Evolutionary conservation across 1,284 basidiomycete species (phyloP).

Genomic region (Cryptococcus sp.): DNA sequence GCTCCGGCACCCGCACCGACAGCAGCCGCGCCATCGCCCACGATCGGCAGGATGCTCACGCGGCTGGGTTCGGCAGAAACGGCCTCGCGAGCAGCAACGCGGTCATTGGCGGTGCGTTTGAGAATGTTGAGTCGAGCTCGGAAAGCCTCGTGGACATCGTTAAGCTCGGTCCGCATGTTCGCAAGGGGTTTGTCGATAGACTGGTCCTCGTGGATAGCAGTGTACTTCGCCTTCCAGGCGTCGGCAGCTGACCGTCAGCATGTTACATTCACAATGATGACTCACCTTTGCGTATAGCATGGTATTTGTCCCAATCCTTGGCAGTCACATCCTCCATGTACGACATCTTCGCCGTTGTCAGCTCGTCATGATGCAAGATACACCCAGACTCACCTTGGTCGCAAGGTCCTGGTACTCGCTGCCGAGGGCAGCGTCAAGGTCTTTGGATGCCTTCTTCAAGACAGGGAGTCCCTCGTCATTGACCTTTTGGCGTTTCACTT

Average conservation of each 20-base stretch:
- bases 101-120: conserved; percentile 34
- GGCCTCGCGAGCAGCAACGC: conserved; percentile 40
- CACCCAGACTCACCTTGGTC: conserved; percentile 28
- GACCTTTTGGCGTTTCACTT: conserved; percentile 19
- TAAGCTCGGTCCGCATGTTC: conserved; percentile 35
- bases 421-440: conserved; percentile 33
- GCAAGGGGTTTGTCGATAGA: conserved; percentile 24
- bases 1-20: conserved; percentile 15
- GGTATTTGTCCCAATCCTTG: conserved; percentile 45
- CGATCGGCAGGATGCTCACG: conserved; percentile 38
- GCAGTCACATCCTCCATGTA: conserved; percentile 27
- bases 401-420: conserved; percentile 37
- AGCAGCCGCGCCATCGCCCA: conserved; percentile 25
- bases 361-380: not conserved
- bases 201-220: conserved; percentile 28
- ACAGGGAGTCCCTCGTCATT: conserved; percentile 28
- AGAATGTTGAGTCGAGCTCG: conserved; percentile 29
- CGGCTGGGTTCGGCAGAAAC: conserved; percentile 23
- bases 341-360: conserved; percentile 21
- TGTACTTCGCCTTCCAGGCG: conserved; percentile 36
- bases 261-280: not conserved
- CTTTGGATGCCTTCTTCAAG: conserved; percentile 25
- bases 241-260: conserved; percentile 25
- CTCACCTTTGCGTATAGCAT: conserved; percentile 37
- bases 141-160: conserved; percentile 43